phyloP scores from a whole-genome alignment of 83 land plant genomes.

The Isoetes engelmannii region DNA sequence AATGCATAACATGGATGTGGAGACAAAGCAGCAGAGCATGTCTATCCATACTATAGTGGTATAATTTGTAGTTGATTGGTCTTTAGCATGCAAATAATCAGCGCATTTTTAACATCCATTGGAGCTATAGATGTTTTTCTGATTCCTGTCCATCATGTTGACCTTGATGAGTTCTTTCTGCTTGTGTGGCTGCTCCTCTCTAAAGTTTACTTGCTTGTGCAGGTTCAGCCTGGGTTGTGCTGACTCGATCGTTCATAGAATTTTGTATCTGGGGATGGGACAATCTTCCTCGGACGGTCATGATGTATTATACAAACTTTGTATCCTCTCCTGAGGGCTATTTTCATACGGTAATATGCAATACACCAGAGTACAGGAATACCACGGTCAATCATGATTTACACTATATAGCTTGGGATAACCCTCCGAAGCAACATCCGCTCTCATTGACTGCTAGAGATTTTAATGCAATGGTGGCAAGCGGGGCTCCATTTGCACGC shows the following conservation, averaged over 20 bases:
- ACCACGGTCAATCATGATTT: slow-evolving; percentile 70
- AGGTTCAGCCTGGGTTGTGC: slow-evolving; percentile 84
- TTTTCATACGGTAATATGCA: slow-evolving; percentile 80
- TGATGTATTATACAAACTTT: slow-evolving; percentile 74
- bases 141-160: no score
- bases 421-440: slow-evolving; percentile 52
- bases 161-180: slow-evolving; percentile 11
- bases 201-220: slow-evolving; percentile 14
- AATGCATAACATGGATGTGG: no score
- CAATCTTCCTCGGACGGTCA: slow-evolving; percentile 63
- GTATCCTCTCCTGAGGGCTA: slow-evolving; percentile 59
- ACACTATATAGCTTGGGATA: slow-evolving; percentile 63
- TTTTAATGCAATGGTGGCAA: slow-evolving; percentile 44
- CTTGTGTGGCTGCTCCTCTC: not conserved
- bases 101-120: no score
- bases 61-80: no score
- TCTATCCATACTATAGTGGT: no score
- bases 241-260: slow-evolving; percentile 67
- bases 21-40: no score
- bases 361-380: slow-evolving; percentile 53
- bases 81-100: no score
- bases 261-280: slow-evolving; percentile 81
- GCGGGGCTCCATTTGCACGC: slow-evolving; percentile 77
- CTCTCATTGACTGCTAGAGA: slow-evolving; percentile 43
- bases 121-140: no score